Base-by-base conservation (phyloP, 208 protist species). In the Wallacemonas sp. region DNA sequence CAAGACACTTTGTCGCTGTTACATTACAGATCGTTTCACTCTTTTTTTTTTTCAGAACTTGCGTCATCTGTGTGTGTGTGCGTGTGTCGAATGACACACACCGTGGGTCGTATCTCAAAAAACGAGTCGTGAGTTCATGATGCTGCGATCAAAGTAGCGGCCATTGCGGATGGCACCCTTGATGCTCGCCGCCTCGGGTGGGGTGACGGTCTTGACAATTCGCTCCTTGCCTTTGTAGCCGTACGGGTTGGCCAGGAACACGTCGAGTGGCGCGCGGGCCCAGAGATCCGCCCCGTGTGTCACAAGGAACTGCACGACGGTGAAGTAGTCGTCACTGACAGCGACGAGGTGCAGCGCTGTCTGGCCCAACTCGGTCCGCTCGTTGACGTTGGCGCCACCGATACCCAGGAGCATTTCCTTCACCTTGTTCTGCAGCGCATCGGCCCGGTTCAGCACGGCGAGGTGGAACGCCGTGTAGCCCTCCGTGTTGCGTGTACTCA, bases 391-490 rank as follows among this genome's bases (percentile, higher is more conserved):
- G 14, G 38, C 62, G 23, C 44, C 57, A 23, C 77, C 81, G 0
- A 77, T 23, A 0, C 56, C 34, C 11, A 87, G 67, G n/a, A 87
- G 65, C 0, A 63, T 65, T 33, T 81, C 77, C 55, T 79, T 77
- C 12, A 81, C 65, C 2, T 61, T 39, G 61, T 80, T 16, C n/a
- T 17, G 16, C 1, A 55, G 32, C 33, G 19, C 19, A 33, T 84
- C 78, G 9, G 55, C 60, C 1, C 1, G 5, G 61, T 84, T 84
- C 61, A 80, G 58, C 26, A 81, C 46, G n/a, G 67, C 66, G 2
- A 83, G 5, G 44, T 87, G 81, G 14, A 87, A 81, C 0, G 81
- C 67, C 0, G 81, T 78, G 44, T 76, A 62, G 6, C 81, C 81
- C 1, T 46, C 55, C 4, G 36, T 8, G 34, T 80, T 87, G n/a